Base-by-base conservation (phyloP, 1,284 basidiomycete genomes). In the Coniophora puteana region DNA sequence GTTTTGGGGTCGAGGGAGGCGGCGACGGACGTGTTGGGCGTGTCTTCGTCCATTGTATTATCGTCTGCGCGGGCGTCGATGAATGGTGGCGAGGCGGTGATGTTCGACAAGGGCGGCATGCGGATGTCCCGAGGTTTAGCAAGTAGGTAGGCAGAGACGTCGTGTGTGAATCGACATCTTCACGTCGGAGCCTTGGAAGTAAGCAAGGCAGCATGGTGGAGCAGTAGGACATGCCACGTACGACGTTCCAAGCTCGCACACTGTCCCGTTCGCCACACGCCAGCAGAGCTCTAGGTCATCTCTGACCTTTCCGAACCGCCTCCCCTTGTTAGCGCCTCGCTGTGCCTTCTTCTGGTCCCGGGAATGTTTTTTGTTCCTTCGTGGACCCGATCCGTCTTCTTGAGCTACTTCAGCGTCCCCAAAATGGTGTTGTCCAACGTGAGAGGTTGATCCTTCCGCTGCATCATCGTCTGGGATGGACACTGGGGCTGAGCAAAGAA, bases 161-260 rank as follows among this genome's bases (percentile, higher is more conserved):
- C 85, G 60, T 98, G 95, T 3, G 79, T 83, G 56, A 80, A 88
- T 25, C 83, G 78, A 57, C 94, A 97, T 43, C 85, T 89, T 48
- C 6, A 18, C 17, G 37, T 22, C 13, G 25, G 10, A 21, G 14
- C 21, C 27, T 30, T 43, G 32, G 22, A 40, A 18, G 23, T 40
- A 25, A 44, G 24, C 23, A 18, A 20, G 5, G 13, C 16, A 23
- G 1, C 16, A n/a, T 16, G 39, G 25, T 18, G 39, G 16, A 17
- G 4, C 30, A 22, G 36, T 22, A 21, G 38, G 11, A 25, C 43
- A 41, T 10, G 12, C 12, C 3, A 71, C 79, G 50, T 52, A 86
- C 82, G 76, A 69, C 41, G 69, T 57, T 13, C 80, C 83, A 50
- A 77, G 74, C 46, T 84, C 78, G 55, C 89, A 91, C 6, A 68